Evolutionary conservation across 2,329 filamentous ascomycete species (phyloP).

Genomic region (Trichoderma koningiopsis): DNA sequence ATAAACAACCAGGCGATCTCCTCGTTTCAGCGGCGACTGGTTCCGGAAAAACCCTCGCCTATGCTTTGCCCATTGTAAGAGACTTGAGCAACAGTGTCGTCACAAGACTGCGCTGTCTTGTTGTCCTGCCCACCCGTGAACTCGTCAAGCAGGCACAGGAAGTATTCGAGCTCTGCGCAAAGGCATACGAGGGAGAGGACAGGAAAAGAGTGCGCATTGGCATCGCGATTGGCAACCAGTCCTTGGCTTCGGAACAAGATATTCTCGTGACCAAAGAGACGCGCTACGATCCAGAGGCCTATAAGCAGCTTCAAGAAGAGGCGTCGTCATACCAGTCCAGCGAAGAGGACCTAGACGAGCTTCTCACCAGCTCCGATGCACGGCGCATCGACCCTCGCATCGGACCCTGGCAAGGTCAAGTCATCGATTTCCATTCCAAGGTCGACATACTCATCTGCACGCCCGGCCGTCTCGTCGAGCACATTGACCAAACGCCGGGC

Average conservation of each 20-base stretch:
- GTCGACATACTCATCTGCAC: slow-evolving; percentile 91
- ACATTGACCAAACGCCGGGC: slow-evolving; percentile 79
- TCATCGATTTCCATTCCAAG: slow-evolving; percentile 67
- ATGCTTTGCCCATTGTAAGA: slow-evolving; percentile 82
- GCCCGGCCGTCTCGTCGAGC: slow-evolving; percentile 87
- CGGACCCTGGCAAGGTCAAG: slow-evolving; percentile 49
- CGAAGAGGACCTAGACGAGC: slow-evolving; percentile 30
- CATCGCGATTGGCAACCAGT: slow-evolving; percentile 79
- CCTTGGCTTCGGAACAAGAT: slow-evolving; percentile 66
- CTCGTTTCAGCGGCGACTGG: slow-evolving; percentile 92
- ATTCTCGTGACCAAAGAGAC: slow-evolving; percentile 49
- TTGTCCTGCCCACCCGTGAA: slow-evolving; percentile 89
- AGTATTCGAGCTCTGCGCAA: slow-evolving; percentile 72
- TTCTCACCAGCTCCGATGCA: slow-evolving; percentile 23
- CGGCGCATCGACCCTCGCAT: slow-evolving; percentile 37
- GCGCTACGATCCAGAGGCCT: slow-evolving; percentile 66
- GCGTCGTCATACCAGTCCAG: slow-evolving; percentile 21
- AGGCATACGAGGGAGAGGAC: slow-evolving; percentile 56
- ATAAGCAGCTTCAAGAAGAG: slow-evolving; percentile 35
- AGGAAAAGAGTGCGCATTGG: slow-evolving; percentile 75
- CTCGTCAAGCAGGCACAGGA: slow-evolving; percentile 84
- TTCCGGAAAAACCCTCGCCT: slow-evolving; percentile 92
- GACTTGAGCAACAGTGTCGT: slow-evolving; percentile 66
- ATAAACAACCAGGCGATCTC: slow-evolving; percentile 70
- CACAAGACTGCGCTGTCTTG: slow-evolving; percentile 72